phyloP scores from a whole-genome alignment of 208 protist genomes.

The Trypanosoma lewisi region DNA sequence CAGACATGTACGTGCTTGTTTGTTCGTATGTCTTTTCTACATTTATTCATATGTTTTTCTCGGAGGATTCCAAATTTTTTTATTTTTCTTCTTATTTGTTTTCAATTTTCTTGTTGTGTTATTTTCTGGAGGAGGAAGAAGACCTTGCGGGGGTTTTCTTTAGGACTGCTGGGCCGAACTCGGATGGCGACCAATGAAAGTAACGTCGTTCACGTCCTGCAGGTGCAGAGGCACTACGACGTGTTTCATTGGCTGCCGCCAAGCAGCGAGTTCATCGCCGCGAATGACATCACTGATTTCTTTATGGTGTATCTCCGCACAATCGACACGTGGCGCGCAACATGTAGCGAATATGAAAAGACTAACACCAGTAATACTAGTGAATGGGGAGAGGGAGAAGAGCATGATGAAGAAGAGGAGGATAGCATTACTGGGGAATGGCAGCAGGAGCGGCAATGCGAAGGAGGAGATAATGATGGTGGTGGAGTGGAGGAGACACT shows the following conservation, averaged over 20 bases:
- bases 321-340: slow-evolving; percentile 6
- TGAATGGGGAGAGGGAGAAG: background rate
- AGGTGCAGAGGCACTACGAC: slow-evolving; percentile 22
- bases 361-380: background rate
- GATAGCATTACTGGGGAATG: background rate
- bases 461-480: background rate
- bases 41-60: too few relatives aligned
- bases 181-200: slow-evolving; percentile 30
- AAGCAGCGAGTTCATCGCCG: slow-evolving; percentile 29
- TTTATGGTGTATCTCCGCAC: slow-evolving; percentile 23
- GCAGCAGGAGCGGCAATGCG: background rate
- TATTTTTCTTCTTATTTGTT: too few relatives aligned
- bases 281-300: slow-evolving; percentile 31
- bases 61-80: too few relatives aligned
- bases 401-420: slow-evolving; percentile 5
- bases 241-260: slow-evolving; percentile 26
- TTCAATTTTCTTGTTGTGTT: slow-evolving; percentile 3
- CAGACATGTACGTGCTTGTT: background rate
- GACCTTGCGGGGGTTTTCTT: background rate
- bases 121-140: too few relatives aligned
- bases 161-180: background rate
- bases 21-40: too few relatives aligned
- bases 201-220: slow-evolving; percentile 11
- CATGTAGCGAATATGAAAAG: background rate
- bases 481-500: slow-evolving; percentile 14